Evolutionary conservation across 305 asterid genomes (phyloP).

Genomic region (Fraxinus latifolia): DNA sequence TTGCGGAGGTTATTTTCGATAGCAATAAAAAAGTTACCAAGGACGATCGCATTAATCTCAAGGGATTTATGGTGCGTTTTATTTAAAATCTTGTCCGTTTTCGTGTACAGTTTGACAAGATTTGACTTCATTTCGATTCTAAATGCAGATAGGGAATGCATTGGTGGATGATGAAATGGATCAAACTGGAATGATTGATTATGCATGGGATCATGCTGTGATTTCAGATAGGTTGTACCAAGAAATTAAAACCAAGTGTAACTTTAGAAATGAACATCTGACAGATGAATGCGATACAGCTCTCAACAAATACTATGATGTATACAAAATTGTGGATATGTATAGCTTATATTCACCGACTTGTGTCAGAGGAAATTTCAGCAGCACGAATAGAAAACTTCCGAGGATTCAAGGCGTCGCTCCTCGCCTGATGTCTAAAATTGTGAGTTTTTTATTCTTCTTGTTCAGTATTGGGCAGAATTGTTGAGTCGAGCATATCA

Average conservation of each 20-base stretch:
- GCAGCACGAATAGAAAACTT: conserved; percentile 17
- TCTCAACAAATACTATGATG: conserved; percentile 44
- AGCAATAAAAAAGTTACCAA: conserved; percentile 38
- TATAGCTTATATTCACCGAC: conserved; percentile 67
- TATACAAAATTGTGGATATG: conserved; percentile 69
- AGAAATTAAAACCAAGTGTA: conserved; percentile 41
- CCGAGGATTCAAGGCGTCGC: conserved; percentile 23
- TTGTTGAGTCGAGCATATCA: not conserved
- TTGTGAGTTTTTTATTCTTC: conserved; percentile 35
- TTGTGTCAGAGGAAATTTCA: conserved; percentile 32
- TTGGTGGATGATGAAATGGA: conserved; percentile 67
- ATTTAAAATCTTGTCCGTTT: not conserved
- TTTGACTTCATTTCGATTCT: not conserved
- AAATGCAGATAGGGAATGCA: conserved; percentile 75
- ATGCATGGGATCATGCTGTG: conserved; percentile 86
- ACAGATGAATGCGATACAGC: conserved; percentile 33
- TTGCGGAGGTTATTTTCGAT: conserved; percentile 62
- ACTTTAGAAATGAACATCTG: conserved; percentile 38
- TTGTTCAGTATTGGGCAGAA: not conserved
- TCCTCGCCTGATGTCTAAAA: conserved; percentile 37
- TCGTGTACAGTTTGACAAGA: not conserved
- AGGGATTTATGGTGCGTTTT: conserved; percentile 65
- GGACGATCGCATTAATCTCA: conserved; percentile 48
- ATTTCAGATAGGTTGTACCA: conserved; percentile 56
- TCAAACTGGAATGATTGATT: conserved; percentile 67